phyloP scores from a whole-genome alignment of 768 basidiomycete species.

The Pluteus cervinus region DNA sequence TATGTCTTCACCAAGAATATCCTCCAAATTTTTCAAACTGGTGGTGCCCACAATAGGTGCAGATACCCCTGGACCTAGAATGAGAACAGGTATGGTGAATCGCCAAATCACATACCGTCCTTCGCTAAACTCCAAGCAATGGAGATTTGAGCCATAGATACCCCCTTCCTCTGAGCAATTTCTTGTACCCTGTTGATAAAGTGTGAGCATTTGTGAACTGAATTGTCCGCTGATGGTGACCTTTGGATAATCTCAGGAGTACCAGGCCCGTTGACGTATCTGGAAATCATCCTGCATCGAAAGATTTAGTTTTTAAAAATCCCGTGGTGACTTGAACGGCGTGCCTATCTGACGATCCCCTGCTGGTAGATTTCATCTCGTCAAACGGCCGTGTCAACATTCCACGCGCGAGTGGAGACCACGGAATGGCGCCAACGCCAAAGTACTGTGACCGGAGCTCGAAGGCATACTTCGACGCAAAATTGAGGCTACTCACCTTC shows the following conservation, averaged over 20 bases:
- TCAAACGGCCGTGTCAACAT: conserved; percentile 39
- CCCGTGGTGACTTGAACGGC: no score
- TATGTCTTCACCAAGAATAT: conserved; percentile 48
- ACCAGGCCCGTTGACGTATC: no score
- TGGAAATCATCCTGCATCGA: no score
- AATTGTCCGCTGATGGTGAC: no score
- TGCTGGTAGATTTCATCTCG: conserved; percentile 32
- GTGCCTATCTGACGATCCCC: conserved; percentile 32
- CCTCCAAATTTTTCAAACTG: conserved; percentile 43
- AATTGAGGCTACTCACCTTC: conserved; percentile 26
- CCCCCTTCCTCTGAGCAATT: not conserved
- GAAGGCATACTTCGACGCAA: not conserved
- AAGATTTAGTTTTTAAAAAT: no score
- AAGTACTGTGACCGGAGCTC: conserved; percentile 28
- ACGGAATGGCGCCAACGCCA: conserved; percentile 52
- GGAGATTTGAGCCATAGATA: conserved; percentile 2
- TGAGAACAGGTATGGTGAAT: not conserved
- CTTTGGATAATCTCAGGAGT: no score
- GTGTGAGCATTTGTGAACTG: no score
- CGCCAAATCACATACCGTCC: not conserved
- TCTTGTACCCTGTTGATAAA: no score
- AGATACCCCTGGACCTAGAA: conserved; percentile 29
- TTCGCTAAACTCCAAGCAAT: conserved; percentile 1
- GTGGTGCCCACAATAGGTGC: conserved; percentile 58
- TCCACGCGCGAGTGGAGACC: conserved; percentile 54